Evolutionary conservation across 805 yeast species (phyloP), one percentile per base, ranked within the genome.

Genomic region (Naumovozyma dairenensis): DNA sequence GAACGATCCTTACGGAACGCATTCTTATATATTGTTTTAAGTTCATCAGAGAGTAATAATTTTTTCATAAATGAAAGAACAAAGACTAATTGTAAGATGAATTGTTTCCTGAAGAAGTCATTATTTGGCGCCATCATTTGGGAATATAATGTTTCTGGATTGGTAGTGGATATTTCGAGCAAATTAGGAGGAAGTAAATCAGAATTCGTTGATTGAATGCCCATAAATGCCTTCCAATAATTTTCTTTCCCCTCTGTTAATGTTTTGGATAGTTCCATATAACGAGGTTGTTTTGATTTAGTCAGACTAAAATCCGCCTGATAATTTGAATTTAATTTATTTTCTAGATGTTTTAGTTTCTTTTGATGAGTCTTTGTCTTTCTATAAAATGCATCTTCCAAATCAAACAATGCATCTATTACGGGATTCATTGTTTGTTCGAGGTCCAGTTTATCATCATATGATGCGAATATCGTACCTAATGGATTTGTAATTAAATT

Each of bases 51-150:
- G 6, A 41, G 31, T 15, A 46, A 18, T 12, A 52, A 27, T 16
- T 36, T 39, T 19, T 39, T 37, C 12, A 49, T 20, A 8, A 52
- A 28, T 12, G 36, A 33, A 2, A 40, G 17, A 7, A 45, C 40
- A 25, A 53, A 42, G 17, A 37, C 40, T 8, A 55, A 12, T 21
- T 56, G 59, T 16, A 48, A 25, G 6, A 56, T 24, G 27, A 56
- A 43, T 35, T 49, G 53, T 34, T 56, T 56, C 33, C 61, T 48
- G 31, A 36, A 46, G 17, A 36, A 40, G 36, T 55, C 58, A 20
- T 45, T 46, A 17, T 46, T 46, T 7, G 30, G 22, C 13, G 32
- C 38, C 25, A 37, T 41, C 30, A 52, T 35, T 37, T 52, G 55
- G n/a, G 37, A 36, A 16, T 46, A 50, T 6, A 55, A 31, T 4